phyloP scores from a whole-genome alignment of 805 yeast genomes.

The Danielia reshetovae region DNA sequence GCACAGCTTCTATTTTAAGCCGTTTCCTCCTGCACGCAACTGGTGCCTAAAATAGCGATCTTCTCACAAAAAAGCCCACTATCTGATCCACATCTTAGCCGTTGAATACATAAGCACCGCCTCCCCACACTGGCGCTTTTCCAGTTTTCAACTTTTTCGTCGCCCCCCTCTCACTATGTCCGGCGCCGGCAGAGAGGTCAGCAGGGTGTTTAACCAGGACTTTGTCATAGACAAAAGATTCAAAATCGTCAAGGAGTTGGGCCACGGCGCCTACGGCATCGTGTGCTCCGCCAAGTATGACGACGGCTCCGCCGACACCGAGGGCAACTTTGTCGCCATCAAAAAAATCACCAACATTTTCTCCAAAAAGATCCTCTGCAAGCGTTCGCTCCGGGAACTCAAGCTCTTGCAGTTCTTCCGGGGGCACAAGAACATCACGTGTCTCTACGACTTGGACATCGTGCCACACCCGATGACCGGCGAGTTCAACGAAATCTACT shows the following conservation, averaged over 20 bases:
- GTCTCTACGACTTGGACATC: constrained; percentile 90
- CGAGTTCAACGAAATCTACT: constrained; percentile 83
- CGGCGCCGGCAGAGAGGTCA: constrained; percentile 33
- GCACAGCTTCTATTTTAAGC: too few species aligned
- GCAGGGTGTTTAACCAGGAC: constrained; percentile 66
- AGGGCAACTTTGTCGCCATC: constrained; percentile 68
- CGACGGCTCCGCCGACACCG: constrained; percentile 50
- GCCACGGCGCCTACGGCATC: constrained; percentile 97
- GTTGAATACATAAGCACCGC: too few species aligned
- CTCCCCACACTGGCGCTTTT: too few species aligned
- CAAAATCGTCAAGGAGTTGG: constrained; percentile 86
- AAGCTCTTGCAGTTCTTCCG: constrained; percentile 88
- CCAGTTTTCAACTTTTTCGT: too few species aligned
- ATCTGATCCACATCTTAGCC: too few species aligned
- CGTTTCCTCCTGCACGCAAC: too few species aligned
- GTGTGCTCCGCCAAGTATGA: constrained; percentile 92
- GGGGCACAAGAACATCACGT: constrained; percentile 94
- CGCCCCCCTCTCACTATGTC: constrained; percentile 6
- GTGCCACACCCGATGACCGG: constrained; percentile 61
- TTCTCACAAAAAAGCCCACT: too few species aligned
- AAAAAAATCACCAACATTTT: constrained; percentile 95
- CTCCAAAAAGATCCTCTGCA: constrained; percentile 84
- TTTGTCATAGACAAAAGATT: constrained; percentile 87
- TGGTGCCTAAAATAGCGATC: too few species aligned
- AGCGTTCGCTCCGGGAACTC: constrained; percentile 86